These are phyloP conservation scores for Mychonastes homosphaera DNA, from an alignment of 139 green algal species.

Conservation along the genomic window DNA sequence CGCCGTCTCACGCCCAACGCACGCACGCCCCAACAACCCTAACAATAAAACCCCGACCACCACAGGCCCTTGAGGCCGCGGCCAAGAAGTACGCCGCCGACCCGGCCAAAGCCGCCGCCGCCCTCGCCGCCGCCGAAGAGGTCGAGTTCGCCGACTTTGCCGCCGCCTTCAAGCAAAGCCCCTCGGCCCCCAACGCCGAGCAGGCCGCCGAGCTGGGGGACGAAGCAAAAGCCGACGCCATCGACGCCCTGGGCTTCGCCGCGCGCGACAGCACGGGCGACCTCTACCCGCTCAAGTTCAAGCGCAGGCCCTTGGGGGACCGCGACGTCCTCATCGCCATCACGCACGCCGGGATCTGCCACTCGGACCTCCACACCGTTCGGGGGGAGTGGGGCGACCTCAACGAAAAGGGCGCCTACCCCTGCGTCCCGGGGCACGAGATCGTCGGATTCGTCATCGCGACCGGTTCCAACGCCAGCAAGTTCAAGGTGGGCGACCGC, in stretches of 20 bases:
- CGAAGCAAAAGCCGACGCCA: conserved; percentile 17
- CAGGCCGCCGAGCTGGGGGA: neutral
- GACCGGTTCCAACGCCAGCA: conserved; percentile 47
- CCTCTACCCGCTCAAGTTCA: conserved; percentile 49
- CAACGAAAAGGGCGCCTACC: neutral
- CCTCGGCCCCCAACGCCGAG: neutral
- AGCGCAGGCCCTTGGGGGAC: conserved; percentile 24
- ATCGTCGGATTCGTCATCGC: conserved; percentile 73
- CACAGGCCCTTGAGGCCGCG: neutral
- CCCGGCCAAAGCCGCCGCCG: neutral
- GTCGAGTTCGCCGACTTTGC: conserved; percentile 20
- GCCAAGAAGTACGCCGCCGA: neutral
- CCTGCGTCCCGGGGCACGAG: conserved; percentile 51
- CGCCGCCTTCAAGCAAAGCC: conserved; percentile 22
- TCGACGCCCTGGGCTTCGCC: conserved; percentile 56
- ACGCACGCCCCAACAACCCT: neutral
- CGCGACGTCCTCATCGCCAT: conserved; percentile 55
- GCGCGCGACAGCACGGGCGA: conserved; percentile 30
- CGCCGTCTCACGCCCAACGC: neutral
- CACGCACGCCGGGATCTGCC: conserved; percentile 57
- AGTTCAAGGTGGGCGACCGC: conserved; percentile 66
- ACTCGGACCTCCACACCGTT: conserved; percentile 68
- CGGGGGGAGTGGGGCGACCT: conserved; percentile 58
- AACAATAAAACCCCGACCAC: neutral
- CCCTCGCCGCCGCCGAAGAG: conserved; percentile 2